Percentiles rank a stretch among this genome's conserved stretches.
Conservation (phyloP, 352 stramenopile species). For the Globisporangium barbulae region DNA sequence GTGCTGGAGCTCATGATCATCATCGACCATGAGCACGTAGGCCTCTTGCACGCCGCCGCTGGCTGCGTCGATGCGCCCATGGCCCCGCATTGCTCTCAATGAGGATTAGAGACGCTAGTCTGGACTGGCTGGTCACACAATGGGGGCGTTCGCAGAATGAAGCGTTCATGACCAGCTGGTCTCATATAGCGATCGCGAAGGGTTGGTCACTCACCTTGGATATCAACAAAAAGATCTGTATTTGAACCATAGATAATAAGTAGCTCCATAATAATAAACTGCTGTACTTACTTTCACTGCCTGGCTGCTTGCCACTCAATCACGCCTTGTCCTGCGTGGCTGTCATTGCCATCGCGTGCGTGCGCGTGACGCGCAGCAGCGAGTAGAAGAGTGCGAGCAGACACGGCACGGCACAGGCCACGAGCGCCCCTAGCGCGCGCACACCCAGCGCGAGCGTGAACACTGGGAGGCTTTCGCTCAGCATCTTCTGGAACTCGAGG, state of each 20-base stretch:
- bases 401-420: constrained; percentile 9
- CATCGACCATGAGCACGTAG: constrained; percentile 2
- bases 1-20: background rate
- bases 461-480: constrained; percentile 4
- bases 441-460: constrained; percentile 16
- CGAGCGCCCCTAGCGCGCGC: constrained; percentile 6
- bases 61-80: background rate
- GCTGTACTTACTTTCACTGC: background rate
- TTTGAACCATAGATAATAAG: background rate
- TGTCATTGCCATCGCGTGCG: background rate
- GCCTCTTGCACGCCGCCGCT: background rate
- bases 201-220: background rate
- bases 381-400: constrained; percentile 12
- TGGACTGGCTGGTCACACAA: no score
- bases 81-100: background rate
- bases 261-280: background rate
- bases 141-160: no score
- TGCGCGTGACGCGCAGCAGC: background rate
- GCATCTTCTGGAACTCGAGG: constrained; percentile 43
- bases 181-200: no score
- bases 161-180: no score
- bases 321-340: background rate
- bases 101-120: no score
- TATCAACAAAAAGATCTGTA: background rate
- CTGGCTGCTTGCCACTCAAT: background rate